Conservation (phyloP, 169 alveolate species). For the Cyclospora cayetanensis region DNA sequence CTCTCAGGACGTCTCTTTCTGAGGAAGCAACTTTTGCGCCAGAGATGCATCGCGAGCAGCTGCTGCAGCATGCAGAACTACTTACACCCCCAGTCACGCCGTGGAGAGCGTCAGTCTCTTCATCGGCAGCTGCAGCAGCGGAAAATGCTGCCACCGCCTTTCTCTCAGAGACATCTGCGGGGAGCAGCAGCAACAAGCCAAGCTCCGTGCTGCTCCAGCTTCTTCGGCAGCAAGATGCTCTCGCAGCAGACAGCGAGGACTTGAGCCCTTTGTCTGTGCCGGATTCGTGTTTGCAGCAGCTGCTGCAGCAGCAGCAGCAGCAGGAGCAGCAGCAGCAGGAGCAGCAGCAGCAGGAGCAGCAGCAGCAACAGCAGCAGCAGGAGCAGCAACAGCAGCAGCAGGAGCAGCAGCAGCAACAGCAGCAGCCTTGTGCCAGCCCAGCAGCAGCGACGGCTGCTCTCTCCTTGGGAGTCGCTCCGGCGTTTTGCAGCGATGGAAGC, state of each 20-base stretch:
- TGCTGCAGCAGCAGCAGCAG: constrained; percentile 23
- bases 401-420: background rate
- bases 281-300: background rate
- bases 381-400: background rate
- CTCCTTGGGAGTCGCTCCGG: too few relatives aligned
- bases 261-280: background rate
- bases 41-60: too few relatives aligned
- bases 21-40: too few relatives aligned
- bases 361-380: background rate
- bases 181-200: constrained; percentile 1
- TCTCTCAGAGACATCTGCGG: background rate
- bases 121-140: constrained; percentile 79
- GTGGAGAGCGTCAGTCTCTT: constrained; percentile 73
- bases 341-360: background rate
- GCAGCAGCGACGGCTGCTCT: too few relatives aligned
- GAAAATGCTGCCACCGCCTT: constrained; percentile 61
- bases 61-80: too few relatives aligned
- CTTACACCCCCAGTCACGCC: constrained; percentile 39
- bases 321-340: background rate
- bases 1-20: too few relatives aligned
- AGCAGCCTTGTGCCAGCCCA: background rate
- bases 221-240: background rate
- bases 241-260: background rate
- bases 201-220: constrained; percentile 31
- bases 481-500: too few relatives aligned